These are phyloP conservation scores for Haplographium delicatum DNA, from an alignment of 495 filamentous ascomycete species.

Conservation along the genomic window DNA sequence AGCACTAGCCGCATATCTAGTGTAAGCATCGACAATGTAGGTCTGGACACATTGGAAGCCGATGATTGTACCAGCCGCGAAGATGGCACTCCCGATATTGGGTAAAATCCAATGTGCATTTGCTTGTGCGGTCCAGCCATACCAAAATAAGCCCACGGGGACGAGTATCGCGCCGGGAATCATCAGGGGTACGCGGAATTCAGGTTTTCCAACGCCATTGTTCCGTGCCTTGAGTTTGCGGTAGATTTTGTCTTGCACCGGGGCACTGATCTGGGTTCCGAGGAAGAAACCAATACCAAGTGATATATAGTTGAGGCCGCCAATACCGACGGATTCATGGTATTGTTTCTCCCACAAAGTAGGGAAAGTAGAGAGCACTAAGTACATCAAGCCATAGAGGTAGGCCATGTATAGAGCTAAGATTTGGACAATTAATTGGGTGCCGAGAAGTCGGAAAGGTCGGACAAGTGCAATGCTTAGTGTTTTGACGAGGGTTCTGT, in stretches of 20 bases:
- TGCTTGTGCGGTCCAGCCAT: slow-evolving; percentile 64
- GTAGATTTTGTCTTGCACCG: slow-evolving; percentile 60
- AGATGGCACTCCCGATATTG: slow-evolving; percentile 60
- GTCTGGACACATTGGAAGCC: slow-evolving; percentile 67
- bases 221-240: slow-evolving; percentile 53
- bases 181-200: slow-evolving; percentile 66
- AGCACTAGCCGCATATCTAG: slow-evolving; percentile 67
- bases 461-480: slow-evolving; percentile 49
- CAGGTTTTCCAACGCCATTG: slow-evolving; percentile 51
- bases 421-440: slow-evolving; percentile 55
- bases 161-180: slow-evolving; percentile 50
- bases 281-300: slow-evolving; percentile 51
- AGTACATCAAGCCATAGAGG: slow-evolving; percentile 68
- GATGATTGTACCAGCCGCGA: slow-evolving; percentile 55
- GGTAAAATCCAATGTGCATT: slow-evolving; percentile 66
- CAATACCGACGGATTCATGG: slow-evolving; percentile 54
- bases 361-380: slow-evolving; percentile 66
- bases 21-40: slow-evolving; percentile 75
- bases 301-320: slow-evolving; percentile 58
- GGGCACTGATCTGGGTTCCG: slow-evolving; percentile 43
- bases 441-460: slow-evolving; percentile 53
- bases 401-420: slow-evolving; percentile 62
- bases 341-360: slow-evolving; percentile 57
- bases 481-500: slow-evolving; percentile 37
- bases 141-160: slow-evolving; percentile 63